Conservation (phyloP, 176 grass and related monocot genomes). For the Panicum miliaceum region DNA sequence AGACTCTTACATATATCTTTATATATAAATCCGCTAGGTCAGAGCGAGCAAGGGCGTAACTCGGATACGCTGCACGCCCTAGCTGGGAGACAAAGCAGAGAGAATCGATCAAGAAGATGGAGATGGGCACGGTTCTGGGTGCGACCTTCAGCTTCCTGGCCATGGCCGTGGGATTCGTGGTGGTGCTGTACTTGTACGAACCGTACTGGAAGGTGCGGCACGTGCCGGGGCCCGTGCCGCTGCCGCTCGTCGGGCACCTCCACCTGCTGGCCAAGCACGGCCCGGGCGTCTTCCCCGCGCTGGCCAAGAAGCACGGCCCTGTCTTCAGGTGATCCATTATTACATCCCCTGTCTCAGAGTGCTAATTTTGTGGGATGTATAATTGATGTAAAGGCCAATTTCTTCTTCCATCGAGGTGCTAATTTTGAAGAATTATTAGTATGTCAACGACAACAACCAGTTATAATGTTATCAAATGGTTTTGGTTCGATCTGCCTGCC, state of each 20-base stretch:
- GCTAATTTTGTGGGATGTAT: neutral
- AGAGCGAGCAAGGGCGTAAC: neutral
- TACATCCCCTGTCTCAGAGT: neutral
- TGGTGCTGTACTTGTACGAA: slow-evolving; percentile 48
- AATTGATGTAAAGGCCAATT: neutral
- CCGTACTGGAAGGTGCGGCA: slow-evolving; percentile 53
- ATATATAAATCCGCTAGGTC: too few species aligned
- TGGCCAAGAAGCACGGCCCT: slow-evolving; percentile 51
- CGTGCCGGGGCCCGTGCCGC: slow-evolving; percentile 46
- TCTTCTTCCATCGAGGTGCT: neutral
- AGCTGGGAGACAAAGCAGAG: neutral
- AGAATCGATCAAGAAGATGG: neutral
- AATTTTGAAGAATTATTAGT: neutral
- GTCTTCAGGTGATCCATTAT: slow-evolving; percentile 16
- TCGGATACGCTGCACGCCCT: too few species aligned
- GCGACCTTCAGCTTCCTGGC: neutral
- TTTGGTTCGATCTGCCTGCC: neutral
- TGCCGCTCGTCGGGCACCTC: slow-evolving; percentile 59
- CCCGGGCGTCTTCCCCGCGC: slow-evolving; percentile 41
- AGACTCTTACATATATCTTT: too few species aligned
- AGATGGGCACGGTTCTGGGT: neutral
- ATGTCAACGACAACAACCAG: neutral
- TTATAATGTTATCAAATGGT: neutral
- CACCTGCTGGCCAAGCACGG: slow-evolving; percentile 61
- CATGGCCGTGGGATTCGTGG: slow-evolving; percentile 20